Base-by-base conservation (phyloP, 305 asterid genomes). In the Rubia peregrina region DNA sequence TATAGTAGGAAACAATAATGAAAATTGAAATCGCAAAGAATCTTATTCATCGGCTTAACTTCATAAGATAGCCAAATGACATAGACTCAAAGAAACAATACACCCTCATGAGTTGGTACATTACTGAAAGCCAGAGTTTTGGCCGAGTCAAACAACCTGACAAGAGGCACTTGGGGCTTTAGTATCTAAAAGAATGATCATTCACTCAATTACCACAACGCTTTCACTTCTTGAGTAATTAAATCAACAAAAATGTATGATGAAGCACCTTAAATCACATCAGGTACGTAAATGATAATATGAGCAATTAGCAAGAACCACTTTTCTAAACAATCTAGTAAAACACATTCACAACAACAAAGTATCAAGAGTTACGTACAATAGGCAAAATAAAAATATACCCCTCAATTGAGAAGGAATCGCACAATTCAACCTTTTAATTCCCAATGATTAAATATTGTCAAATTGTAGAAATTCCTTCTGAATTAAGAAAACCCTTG, bases 401-500 rank as follows among this genome's bases (percentile, higher is more conserved):
- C 16, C 12, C 0, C 9, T 21, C 57, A 17, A 4, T 30, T 61
- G 33, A 61, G 41, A 61, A 46, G 49, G 74, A 56, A 71, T 46
- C 12, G 11, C 16, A 55, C 11, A 48, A n/a, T 24, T 24, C 26
- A 24, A 24, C 26, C 26, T 24, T 24, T 24, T 24, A 24, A 24
- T 24, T 1, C 26, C 26, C 0, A 24, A 24, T 24, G 26, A 24
- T 24, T 56, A 22, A 21, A 24, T 1, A 24, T 16, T 36, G 56
- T 38, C 40, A 19, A 42, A 46, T 5, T 30, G 49, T 17, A 41
- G 4, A 13, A 12, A 5, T 19, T 38, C 11, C 57, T 64, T 43
- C 19, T 90, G 17, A 53, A 38, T 64, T 21, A 12, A 64, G 60
- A 49, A 51, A 1, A n/a, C n/a, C n/a, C n/a, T n/a, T n/a, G n/a